Base-by-base conservation (phyloP, 768 basidiomycete genomes). In the Daedalea quercina region DNA sequence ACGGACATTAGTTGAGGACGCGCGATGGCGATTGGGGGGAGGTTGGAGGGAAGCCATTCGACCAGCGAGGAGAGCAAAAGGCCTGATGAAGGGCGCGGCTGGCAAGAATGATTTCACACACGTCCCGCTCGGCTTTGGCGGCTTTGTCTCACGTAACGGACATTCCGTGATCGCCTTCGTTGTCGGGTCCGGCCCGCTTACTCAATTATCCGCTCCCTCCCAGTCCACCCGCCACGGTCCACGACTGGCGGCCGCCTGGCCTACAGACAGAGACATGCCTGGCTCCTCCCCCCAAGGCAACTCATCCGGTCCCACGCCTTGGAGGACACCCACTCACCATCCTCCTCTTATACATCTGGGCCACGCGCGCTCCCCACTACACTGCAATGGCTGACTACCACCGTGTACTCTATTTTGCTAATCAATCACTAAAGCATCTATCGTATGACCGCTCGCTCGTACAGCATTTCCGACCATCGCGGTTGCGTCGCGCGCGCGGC, bases 1-100 rank as follows among this genome's bases (percentile, higher is more conserved):
- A 31, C 78, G 72, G 45, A 84, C 74, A 57, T 72, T 78, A 23
- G 79, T 79, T 42, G 83, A 85, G 44, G 78, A 82, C 0, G 82
- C 80, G 52, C 81, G 79, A 62, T 71, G 72, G 62, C 79, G 78
- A 60, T 68, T 68, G 35, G 69, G 67, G 50, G 37, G 37, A 40
- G 37, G 37, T 8, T 19, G 13, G 37, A 68, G 64, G 48, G 62
- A 58, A 52, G 66, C 55, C 61, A 66, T 67, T 40, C 37, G 7
- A 15, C 37, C 7, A 40, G 37, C 37, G 37, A 40, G 19, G 19
- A 40, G 37, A 6, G 48, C 25, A 23, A 40, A 15, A 40, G 37
- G 19, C 37, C 28, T 31, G 28, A 31, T 41, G 33, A 22, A 28
- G 37, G 23, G 34, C 8, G 23, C 34, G 23, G 20, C 45, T 34